Conservation (phyloP, 1,284 basidiomycete genomes). For the Boletellus deceptivus region DNA sequence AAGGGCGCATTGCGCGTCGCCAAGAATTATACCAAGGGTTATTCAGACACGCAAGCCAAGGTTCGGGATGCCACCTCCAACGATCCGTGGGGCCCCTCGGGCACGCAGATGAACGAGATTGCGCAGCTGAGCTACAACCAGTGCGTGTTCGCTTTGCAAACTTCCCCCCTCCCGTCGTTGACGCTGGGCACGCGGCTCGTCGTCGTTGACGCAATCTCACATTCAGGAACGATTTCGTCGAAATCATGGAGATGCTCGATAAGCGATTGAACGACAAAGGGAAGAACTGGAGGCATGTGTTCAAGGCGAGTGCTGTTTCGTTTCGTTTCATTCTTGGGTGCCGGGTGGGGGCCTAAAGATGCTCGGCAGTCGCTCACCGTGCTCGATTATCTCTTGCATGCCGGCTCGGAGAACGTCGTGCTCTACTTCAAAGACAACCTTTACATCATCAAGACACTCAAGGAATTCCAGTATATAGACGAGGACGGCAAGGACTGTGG, state of each 20-base stretch:
- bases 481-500: slow-evolving; percentile 97
- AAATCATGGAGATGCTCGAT: slow-evolving; percentile 99
- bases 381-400: slow-evolving; percentile 95
- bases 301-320: slow-evolving; percentile 66
- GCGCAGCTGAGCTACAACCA: slow-evolving; percentile 98
- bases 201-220: background rate
- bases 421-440: slow-evolving; percentile 98
- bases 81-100: slow-evolving; percentile 98
- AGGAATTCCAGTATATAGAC: slow-evolving; percentile 98
- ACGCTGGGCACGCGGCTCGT: background rate
- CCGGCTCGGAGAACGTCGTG: slow-evolving; percentile 97
- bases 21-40: slow-evolving; percentile 95
- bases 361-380: slow-evolving; percentile 82
- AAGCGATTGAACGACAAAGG: slow-evolving; percentile 99
- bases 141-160: slow-evolving; percentile 49
- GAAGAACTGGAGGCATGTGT: slow-evolving; percentile 99
- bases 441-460: slow-evolving; percentile 98
- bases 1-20: slow-evolving; percentile 83
- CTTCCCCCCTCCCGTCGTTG: background rate
- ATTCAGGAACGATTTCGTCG: slow-evolving; percentile 91
- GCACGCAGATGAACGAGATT: slow-evolving; percentile 99
- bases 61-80: slow-evolving; percentile 99
- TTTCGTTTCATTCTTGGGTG: no score
- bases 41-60: slow-evolving; percentile 92
- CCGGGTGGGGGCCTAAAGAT: slow-evolving; percentile 9